phyloP scores from a whole-genome alignment of 2,329 filamentous ascomycete genomes.

The Cytospora chrysosperma region DNA sequence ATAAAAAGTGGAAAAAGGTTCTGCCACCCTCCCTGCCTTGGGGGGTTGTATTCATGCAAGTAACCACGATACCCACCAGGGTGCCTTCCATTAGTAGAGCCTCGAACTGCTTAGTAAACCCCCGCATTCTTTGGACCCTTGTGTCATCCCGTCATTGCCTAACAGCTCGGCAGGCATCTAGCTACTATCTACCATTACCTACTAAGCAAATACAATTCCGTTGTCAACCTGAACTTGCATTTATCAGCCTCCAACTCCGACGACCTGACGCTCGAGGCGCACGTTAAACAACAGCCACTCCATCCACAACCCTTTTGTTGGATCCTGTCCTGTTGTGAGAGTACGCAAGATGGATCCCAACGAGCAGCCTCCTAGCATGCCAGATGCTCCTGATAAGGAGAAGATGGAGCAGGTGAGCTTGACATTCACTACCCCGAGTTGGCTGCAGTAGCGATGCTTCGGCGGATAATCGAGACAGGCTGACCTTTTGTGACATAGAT shows the following conservation, averaged over 20 bases:
- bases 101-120: neutral
- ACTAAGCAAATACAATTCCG: neutral
- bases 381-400: slow-evolving; percentile 56
- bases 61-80: neutral
- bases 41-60: neutral
- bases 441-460: slow-evolving; percentile 6
- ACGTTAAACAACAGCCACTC: neutral
- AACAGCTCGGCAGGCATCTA: slow-evolving; percentile 13
- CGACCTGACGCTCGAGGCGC: slow-evolving; percentile 2
- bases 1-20: neutral
- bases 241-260: slow-evolving; percentile 20
- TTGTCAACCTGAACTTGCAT: slow-evolving; percentile 6
- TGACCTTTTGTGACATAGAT: slow-evolving; percentile 36
- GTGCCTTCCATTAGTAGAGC: too few relatives aligned
- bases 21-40: neutral
- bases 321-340: neutral
- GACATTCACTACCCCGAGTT: neutral
- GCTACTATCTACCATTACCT: neutral
- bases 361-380: slow-evolving; percentile 40
- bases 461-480: neutral
- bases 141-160: slow-evolving; percentile 17
- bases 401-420: slow-evolving; percentile 55
- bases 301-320: neutral
- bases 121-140: slow-evolving; percentile 1
- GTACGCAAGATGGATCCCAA: slow-evolving; percentile 47